These are phyloP conservation scores for Elsinoe perseae DNA, from an alignment of 2,329 filamentous ascomycete genomes.

Conservation along the genomic window DNA sequence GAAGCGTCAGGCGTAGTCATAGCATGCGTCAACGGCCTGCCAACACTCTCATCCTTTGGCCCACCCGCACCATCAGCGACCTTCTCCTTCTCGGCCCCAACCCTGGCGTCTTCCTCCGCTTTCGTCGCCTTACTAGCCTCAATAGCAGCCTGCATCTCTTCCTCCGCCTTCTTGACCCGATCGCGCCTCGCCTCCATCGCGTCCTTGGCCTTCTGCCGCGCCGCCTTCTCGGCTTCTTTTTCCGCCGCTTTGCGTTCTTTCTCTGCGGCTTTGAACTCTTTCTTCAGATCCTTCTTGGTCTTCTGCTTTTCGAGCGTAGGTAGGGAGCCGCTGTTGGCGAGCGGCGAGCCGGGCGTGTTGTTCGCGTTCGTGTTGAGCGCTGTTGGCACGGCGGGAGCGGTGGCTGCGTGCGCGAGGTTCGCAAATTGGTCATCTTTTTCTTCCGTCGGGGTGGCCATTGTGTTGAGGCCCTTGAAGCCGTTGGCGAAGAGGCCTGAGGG, in stretches of 20 bases:
- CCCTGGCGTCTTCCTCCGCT: slow-evolving; percentile 40
- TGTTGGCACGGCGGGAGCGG: slow-evolving; percentile 49
- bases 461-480: slow-evolving; percentile 27
- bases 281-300: slow-evolving; percentile 60
- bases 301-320: slow-evolving; percentile 28
- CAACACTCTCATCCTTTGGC: background rate
- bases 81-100: slow-evolving; percentile 18
- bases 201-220: slow-evolving; percentile 28
- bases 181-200: slow-evolving; percentile 43
- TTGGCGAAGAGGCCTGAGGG: slow-evolving; percentile 26
- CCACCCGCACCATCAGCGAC: slow-evolving; percentile 21
- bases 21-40: background rate
- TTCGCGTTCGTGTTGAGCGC: slow-evolving; percentile 28
- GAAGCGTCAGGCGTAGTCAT: background rate
- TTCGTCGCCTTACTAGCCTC: slow-evolving; percentile 59
- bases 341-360: background rate
- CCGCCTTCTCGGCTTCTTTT: slow-evolving; percentile 51
- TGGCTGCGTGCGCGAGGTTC: slow-evolving; percentile 58
- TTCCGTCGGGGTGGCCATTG: slow-evolving; percentile 34
- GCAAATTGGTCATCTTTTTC: slow-evolving; percentile 45
- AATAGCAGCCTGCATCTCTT: slow-evolving; percentile 56
- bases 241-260: slow-evolving; percentile 47
- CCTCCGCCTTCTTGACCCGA: slow-evolving; percentile 51
- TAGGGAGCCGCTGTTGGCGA: slow-evolving; percentile 7
- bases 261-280: slow-evolving; percentile 47